These are phyloP conservation scores for Yamadazyma scolyti DNA, from an alignment of 805 yeast species.

Conservation along the genomic window DNA sequence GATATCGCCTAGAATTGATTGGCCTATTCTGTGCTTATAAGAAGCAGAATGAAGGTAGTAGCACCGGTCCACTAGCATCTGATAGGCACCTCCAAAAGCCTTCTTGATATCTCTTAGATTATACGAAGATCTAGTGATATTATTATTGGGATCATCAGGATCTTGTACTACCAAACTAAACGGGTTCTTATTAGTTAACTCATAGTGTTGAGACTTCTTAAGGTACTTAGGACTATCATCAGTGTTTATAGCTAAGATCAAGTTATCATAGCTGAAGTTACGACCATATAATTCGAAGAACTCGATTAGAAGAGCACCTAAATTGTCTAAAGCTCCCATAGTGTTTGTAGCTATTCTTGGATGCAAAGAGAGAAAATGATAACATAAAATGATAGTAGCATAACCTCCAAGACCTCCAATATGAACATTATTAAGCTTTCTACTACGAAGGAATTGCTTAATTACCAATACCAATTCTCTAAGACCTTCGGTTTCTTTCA, in stretches of 20 bases:
- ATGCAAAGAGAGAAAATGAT: constrained; percentile 73
- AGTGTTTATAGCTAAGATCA: constrained; percentile 61
- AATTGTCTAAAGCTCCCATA: constrained; percentile 65
- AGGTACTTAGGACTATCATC: constrained; percentile 59
- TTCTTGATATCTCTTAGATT: constrained; percentile 75
- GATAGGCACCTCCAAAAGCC: constrained; percentile 87
- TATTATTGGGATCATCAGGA: constrained; percentile 81
- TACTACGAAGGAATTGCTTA: constrained; percentile 77
- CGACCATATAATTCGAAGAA: constrained; percentile 91
- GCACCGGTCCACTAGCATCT: constrained; percentile 68
- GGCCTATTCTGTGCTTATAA: constrained; percentile 63
- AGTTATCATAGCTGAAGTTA: constrained; percentile 79
- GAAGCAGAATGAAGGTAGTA: constrained; percentile 66
- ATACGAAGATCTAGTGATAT: constrained; percentile 81
- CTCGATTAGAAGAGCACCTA: constrained; percentile 84
- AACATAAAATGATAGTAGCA: constrained; percentile 83
- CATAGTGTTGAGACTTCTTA: constrained; percentile 47
- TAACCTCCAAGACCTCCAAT: constrained; percentile 95
- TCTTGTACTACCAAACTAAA: constrained; percentile 80
- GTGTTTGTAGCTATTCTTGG: constrained; percentile 69
- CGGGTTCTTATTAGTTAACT: constrained; percentile 47
- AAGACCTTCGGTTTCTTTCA: constrained; percentile 67
- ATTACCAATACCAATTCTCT: constrained; percentile 78
- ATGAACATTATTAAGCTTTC: constrained; percentile 81
- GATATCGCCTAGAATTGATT: constrained; percentile 75